Conservation (phyloP, 768 basidiomycete species). For the Phanerodontia chrysosporium region DNA sequence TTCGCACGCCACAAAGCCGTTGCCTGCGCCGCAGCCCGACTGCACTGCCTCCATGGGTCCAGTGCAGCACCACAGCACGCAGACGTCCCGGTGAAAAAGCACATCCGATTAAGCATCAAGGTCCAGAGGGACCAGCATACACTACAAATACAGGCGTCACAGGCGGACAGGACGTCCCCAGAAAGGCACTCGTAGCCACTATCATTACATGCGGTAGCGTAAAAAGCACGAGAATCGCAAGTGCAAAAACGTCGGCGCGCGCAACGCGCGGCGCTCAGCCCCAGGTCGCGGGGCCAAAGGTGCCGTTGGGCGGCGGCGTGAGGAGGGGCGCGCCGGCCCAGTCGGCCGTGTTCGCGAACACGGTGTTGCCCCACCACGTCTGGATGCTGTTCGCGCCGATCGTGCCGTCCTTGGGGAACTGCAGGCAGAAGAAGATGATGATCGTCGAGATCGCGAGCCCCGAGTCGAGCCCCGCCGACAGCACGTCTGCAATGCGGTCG, state of each 20-base stretch:
- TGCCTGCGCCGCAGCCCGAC: not conserved
- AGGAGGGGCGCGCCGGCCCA: constrained; percentile 22
- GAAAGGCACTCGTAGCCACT: not conserved
- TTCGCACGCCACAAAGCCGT: not conserved
- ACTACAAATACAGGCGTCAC: not conserved
- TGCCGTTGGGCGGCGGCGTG: constrained; percentile 15
- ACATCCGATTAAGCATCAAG: too few species aligned
- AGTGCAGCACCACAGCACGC: too few species aligned
- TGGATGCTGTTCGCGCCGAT: constrained; percentile 53
- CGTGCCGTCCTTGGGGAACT: constrained; percentile 57
- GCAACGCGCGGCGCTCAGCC: not conserved
- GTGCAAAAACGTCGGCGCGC: not conserved
- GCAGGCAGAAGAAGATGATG: constrained; percentile 56
- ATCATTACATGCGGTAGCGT: not conserved
- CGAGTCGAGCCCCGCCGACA: constrained; percentile 71
- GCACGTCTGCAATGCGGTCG: constrained; percentile 38
- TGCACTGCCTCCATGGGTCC: too few species aligned
- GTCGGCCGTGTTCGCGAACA: constrained; percentile 29
- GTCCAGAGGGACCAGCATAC: not conserved
- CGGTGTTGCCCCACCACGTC: constrained; percentile 70
- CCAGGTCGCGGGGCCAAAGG: constrained; percentile 20
- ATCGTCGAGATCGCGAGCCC: constrained; percentile 58
- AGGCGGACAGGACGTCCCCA: not conserved
- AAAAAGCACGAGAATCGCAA: not conserved
- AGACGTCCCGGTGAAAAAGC: too few species aligned